These are phyloP conservation scores for Botryotinia narcissicola DNA, from an alignment of 2,329 filamentous ascomycete genomes.

Conservation along the genomic window DNA sequence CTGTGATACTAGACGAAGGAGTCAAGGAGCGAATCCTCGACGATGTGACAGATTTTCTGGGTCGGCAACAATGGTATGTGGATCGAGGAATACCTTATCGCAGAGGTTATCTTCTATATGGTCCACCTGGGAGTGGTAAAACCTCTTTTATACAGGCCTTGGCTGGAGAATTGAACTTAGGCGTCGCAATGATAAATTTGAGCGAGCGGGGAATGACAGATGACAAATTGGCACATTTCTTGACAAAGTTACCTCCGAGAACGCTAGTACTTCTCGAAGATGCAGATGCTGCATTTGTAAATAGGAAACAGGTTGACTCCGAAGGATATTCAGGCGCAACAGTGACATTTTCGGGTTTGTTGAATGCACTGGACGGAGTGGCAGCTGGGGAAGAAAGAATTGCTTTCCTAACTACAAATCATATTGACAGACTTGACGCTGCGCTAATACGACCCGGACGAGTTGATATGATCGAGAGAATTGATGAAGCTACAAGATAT, in stretches of 20 bases:
- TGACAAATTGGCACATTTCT: constrained; percentile 49
- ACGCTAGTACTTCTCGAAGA: constrained; percentile 58
- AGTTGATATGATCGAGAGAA: constrained; percentile 87
- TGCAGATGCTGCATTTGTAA: constrained; percentile 49
- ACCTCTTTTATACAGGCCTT: constrained; percentile 95
- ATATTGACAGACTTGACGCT: constrained; percentile 80
- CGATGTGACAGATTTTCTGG: constrained; percentile 52
- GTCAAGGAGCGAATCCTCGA: constrained; percentile 55
- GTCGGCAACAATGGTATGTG: constrained; percentile 83
- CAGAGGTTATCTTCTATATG: constrained; percentile 75
- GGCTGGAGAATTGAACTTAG: constrained; percentile 62
- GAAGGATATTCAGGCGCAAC: constrained; percentile 36
- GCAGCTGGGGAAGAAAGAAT: constrained; percentile 92
- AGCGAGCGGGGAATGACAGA: constrained; percentile 56
- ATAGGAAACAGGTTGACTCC: constrained; percentile 57
- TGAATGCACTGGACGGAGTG: constrained; percentile 87
- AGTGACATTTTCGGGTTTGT: constrained; percentile 82
- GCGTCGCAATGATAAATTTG: constrained; percentile 53
- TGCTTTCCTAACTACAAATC: constrained; percentile 93
- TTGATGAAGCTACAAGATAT: constrained; percentile 82
- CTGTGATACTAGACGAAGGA: constrained; percentile 81
- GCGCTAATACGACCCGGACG: constrained; percentile 87
- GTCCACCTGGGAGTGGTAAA: constrained; percentile 74
- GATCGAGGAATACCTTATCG: constrained; percentile 73
- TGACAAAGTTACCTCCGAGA: constrained; percentile 50